These are phyloP conservation scores for Naganishia onofrii DNA, from an alignment of 768 basidiomycete species.

Conservation along the genomic window DNA sequence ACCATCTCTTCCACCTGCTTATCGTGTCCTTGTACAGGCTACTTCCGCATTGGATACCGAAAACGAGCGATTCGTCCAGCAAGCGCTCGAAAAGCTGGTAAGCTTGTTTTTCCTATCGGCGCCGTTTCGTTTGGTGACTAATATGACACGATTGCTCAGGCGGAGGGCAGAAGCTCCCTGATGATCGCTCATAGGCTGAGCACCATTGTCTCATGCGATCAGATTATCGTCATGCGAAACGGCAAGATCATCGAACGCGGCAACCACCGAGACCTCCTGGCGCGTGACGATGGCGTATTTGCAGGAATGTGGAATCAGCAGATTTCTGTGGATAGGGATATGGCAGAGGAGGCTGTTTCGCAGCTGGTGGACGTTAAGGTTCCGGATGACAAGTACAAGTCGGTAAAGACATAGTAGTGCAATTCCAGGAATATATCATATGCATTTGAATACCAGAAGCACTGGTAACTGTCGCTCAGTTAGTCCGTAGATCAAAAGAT, in stretches of 20 bases:
- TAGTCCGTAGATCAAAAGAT: too few species aligned
- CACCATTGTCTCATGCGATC: slow-evolving; percentile 64
- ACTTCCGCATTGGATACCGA: slow-evolving; percentile 70
- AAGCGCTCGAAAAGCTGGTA: slow-evolving; percentile 25
- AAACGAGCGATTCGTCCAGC: slow-evolving; percentile 31
- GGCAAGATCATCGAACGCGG: slow-evolving; percentile 68
- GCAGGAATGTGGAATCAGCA: slow-evolving; percentile 88
- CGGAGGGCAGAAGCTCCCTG: slow-evolving; percentile 66
- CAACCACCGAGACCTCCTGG: slow-evolving; percentile 71
- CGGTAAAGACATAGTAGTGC: not conserved
- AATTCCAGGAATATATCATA: not conserved
- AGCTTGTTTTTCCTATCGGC: slow-evolving; percentile 18
- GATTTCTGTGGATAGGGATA: slow-evolving; percentile 53
- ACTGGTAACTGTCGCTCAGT: too few species aligned
- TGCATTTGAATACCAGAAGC: not conserved
- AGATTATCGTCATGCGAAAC: slow-evolving; percentile 86
- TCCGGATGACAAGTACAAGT: slow-evolving; percentile 14
- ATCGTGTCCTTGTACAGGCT: slow-evolving; percentile 44
- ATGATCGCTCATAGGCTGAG: slow-evolving; percentile 72
- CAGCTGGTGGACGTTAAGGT: slow-evolving; percentile 1
- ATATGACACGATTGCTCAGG: slow-evolving; percentile 32
- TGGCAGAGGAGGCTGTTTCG: slow-evolving; percentile 7
- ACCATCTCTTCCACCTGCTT: slow-evolving; percentile 17
- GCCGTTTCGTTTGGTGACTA: not conserved
- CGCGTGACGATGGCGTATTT: slow-evolving; percentile 65